Evolutionary conservation across 768 basidiomycete genomes (phyloP), one percentile per base, ranked within the genome.

Genomic region (Tubosaeta sp.): DNA sequence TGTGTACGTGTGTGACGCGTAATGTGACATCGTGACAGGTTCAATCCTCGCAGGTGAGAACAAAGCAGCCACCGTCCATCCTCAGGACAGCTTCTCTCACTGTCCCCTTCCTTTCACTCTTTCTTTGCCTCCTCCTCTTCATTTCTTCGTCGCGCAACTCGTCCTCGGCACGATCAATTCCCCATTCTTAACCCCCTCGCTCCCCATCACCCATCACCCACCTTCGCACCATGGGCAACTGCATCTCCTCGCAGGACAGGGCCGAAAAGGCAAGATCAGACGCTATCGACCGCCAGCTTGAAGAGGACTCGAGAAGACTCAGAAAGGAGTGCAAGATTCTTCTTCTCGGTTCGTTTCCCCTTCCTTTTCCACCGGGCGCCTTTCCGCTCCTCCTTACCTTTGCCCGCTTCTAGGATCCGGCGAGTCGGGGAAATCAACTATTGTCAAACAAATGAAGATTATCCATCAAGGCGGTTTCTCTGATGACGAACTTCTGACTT

Each of bases 261-360:
- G 77, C 75, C 29, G 83, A 78, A 57, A 82, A 79, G 65, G 77
- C 79, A 44, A 76, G 75, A 65, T 87, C 85, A 16, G 85, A 86
- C 67, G 74, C 75, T 63, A 94, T 94, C 60, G 91, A 94, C 77
- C 81, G 79, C 57, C 79, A 83, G 70, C 81, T 94, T 48, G 91
- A 94, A 65, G 91, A 94, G 71, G 94, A 95, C 67, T 79, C 78
- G 14, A 84, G 81, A 67, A 84, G 79, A 68, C 87, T 86, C 57
- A 85, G 86, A 66, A 83, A 85, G 62, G 93, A 95, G 66, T 94
- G 91, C 75, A 95, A 95, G 79, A 94, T 97, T 60, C 71, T 97
- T 19, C 73, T 97, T 14, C 76, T 97, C n/a, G 94, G 92, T 90
- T 56, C 47, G 89, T 76, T 4, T 19, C 47, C 42, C 45, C n/a